These are phyloP conservation scores for Penicillium nucicola DNA, from an alignment of 495 filamentous ascomycete species.

Conservation along the genomic window DNA sequence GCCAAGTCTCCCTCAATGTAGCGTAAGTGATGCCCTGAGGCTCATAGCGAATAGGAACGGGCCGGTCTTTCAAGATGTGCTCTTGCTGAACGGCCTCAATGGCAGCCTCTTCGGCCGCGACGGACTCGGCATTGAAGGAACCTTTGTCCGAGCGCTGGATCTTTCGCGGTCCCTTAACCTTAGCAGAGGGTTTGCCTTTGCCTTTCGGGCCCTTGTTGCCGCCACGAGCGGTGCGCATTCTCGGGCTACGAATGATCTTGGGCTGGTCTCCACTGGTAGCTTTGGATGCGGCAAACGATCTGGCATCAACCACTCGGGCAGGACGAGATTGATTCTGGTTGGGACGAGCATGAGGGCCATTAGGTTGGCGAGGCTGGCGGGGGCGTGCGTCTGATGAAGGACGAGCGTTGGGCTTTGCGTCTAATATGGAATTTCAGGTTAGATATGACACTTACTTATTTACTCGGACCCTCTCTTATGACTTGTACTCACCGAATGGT, in stretches of 20 bases:
- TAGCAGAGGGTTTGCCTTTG: conserved; percentile 15
- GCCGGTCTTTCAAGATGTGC: conserved; percentile 26
- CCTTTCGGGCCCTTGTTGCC: conserved; percentile 15
- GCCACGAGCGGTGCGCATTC: conserved; percentile 20
- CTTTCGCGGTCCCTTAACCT: conserved; percentile 9
- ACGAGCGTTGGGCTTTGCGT: background rate
- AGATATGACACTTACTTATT: background rate
- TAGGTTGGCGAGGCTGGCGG: conserved; percentile 15
- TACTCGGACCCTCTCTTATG: background rate
- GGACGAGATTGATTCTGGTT: conserved; percentile 22
- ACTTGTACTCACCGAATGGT: conserved; percentile 24
- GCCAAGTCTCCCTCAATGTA: conserved; percentile 40
- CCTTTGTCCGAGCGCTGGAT: conserved; percentile 2
- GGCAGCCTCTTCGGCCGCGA: conserved; percentile 16
- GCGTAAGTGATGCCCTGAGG: conserved; percentile 28
- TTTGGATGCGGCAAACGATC: conserved; percentile 36
- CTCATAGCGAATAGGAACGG: conserved; percentile 32
- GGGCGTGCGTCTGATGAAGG: background rate
- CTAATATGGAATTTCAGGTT: background rate
- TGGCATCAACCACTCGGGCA: conserved; percentile 37
- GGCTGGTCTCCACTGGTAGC: conserved; percentile 22
- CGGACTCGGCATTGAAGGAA: conserved; percentile 17
- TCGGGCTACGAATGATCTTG: conserved; percentile 34
- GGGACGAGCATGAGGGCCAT: conserved; percentile 18
- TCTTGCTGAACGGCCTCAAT: conserved; percentile 35